These are phyloP conservation scores for Sporothrix brasiliensis DNA, from an alignment of 2,329 filamentous ascomycete species.

Conservation along the genomic window DNA sequence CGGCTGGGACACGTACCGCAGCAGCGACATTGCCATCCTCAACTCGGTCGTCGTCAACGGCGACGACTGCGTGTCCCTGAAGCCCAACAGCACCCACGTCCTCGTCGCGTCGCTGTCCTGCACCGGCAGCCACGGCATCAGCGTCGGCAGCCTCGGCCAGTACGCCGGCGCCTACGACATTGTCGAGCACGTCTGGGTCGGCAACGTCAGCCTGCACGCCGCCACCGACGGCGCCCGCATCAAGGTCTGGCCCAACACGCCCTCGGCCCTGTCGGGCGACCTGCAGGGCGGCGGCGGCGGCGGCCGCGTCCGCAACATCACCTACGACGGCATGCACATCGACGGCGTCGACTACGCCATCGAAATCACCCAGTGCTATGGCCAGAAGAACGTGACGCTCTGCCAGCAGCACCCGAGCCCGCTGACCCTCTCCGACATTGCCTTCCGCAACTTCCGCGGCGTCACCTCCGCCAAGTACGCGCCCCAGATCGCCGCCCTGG, in stretches of 20 bases:
- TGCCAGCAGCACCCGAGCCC: conserved; percentile 60
- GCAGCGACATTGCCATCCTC: conserved; percentile 62
- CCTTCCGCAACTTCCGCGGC: conserved; percentile 57
- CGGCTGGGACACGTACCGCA: conserved; percentile 64
- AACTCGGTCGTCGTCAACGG: conserved; percentile 67
- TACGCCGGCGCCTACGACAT: conserved; percentile 60
- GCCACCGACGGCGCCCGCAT: conserved; percentile 60
- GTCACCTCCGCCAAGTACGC: conserved; percentile 44
- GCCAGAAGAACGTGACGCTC: conserved; percentile 62
- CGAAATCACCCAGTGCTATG: conserved; percentile 52
- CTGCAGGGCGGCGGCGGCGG: conserved; percentile 62
- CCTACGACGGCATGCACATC: conserved; percentile 60
- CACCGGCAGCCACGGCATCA: conserved; percentile 65
- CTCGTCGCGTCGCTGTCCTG: conserved; percentile 62
- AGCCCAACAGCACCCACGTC: conserved; percentile 63
- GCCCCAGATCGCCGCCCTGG: conserved; percentile 39
- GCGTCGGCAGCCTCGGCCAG: conserved; percentile 63
- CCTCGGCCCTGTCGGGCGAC: conserved; percentile 47
- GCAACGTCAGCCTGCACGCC: conserved; percentile 45
- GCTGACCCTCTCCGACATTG: conserved; percentile 57
- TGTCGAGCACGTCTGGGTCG: conserved; percentile 60
- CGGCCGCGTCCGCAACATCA: conserved; percentile 64
- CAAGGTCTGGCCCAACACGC: conserved; percentile 55
- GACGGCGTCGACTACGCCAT: conserved; percentile 66
- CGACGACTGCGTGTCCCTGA: conserved; percentile 67